Conservation (phyloP, 805 yeast species). For the Candida peoriensis region DNA sequence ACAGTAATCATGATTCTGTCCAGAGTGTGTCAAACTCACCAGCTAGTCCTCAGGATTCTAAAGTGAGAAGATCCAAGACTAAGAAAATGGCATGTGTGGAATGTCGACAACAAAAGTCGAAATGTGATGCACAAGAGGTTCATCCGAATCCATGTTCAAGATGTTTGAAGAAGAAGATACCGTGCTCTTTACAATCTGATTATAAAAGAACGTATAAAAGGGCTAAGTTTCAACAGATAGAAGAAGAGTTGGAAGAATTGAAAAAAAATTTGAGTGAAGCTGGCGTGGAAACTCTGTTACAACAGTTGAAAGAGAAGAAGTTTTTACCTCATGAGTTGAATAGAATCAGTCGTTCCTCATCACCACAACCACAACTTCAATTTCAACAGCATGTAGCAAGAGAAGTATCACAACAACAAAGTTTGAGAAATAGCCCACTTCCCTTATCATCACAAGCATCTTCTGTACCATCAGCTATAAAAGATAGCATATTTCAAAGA, state of each 20-base stretch:
- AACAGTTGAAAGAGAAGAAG: slow-evolving; percentile 17
- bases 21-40: no score
- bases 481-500: neutral
- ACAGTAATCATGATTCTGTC: no score
- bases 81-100: slow-evolving; percentile 88
- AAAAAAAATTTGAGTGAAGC: slow-evolving; percentile 43
- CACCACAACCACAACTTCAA: neutral
- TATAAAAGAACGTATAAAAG: slow-evolving; percentile 89
- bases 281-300: slow-evolving; percentile 19
- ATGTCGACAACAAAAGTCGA: slow-evolving; percentile 91
- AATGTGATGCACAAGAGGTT: slow-evolving; percentile 77
- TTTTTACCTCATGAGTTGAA: slow-evolving; percentile 15
- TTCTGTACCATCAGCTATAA: slow-evolving; percentile 3
- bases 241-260: slow-evolving; percentile 68
- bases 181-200: slow-evolving; percentile 71
- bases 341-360: neutral
- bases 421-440: no score
- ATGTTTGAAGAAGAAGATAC: slow-evolving; percentile 64
- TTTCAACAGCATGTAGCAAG: no score
- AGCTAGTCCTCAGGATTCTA: no score
- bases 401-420: no score
- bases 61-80: no score
- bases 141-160: slow-evolving; percentile 80
- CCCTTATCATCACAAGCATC: neutral
- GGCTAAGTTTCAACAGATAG: slow-evolving; percentile 77